phyloP scores from a whole-genome alignment of 257 asterid genomes.

The Henckelia pumila region DNA sequence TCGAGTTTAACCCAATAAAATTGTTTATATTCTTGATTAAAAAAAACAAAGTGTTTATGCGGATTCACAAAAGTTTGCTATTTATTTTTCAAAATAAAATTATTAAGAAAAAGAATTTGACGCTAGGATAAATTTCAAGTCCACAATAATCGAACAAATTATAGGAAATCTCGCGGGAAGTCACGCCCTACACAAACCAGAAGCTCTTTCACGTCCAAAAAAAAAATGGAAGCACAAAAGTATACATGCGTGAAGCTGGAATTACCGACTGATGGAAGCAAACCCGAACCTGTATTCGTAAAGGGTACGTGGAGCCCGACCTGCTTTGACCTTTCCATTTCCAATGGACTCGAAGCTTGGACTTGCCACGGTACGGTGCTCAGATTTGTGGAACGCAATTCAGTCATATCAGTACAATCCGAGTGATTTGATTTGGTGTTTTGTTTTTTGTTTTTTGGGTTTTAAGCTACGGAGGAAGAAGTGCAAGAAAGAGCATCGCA shows the following conservation, averaged over 20 bases:
- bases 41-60: no score
- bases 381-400: conserved; percentile 18
- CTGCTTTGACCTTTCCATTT: conserved; percentile 65
- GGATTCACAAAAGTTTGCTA: no score
- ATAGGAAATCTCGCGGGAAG: not conserved
- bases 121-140: no score
- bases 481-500: conserved; percentile 76
- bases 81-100: no score
- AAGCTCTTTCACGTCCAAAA: not conserved
- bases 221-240: conserved; percentile 13
- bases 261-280: conserved; percentile 27
- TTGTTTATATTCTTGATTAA: no score
- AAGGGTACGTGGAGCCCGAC: conserved; percentile 79
- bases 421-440: conserved; percentile 22
- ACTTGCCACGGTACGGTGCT: conserved; percentile 68
- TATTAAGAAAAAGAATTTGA: no score
- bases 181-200: not conserved
- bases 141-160: no score
- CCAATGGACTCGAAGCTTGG: conserved; percentile 78
- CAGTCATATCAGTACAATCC: not conserved
- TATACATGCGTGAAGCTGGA: conserved; percentile 82
- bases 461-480: conserved; percentile 76
- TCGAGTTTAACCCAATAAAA: no score
- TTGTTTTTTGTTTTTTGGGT: conserved; percentile 15
- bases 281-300: conserved; percentile 60